Base-by-base conservation (phyloP, 495 filamentous ascomycete species). In the Usnea hakonensis region DNA sequence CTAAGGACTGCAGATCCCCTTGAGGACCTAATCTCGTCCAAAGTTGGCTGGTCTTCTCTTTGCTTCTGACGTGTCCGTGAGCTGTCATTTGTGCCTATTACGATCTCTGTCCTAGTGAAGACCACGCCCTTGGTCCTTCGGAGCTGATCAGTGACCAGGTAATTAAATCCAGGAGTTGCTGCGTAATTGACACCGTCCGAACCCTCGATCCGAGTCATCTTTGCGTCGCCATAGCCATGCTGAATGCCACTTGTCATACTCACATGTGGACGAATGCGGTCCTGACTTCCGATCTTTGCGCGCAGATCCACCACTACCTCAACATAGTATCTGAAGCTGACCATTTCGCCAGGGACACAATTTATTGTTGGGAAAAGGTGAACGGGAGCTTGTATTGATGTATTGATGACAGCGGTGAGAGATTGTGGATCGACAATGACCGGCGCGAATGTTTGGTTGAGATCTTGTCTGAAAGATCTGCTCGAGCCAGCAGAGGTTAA, bases 351-450 rank as follows among this genome's bases (percentile, higher is more conserved):
- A 0, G 94, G 94, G 5, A 96, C 90, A 60, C 83, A 85, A 16
- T 83, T 86, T 63, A 98, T 97, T 9, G 92, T 95, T 3, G 94
- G 93, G 67, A 98, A 98, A 0, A 85, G 84, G 65, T 96, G 91
- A 64, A 92, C 90, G 0, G 94, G 94, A 28, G 96, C 84, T 57
- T 90, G 83, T 3, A 98, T 83, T 21, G 87, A 89, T 3, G 90
- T 87, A 28, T 84, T 91, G 55, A 97, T 81, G 56, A 85, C 83
- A 0, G 90, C 82, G 21, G 84, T 86, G 61, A 96, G 80, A n/a
- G 83, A 89, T 19, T 72, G 75, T 1, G 90, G 91, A 65, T 97
- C 87, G 30, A 97, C 83, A 52, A 95, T 88, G 33, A 98, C 76
- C 6, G 95, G 91, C 9, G 87, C 85, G 66, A 95, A 89, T 0